Conservation (phyloP, 2,329 filamentous ascomycete genomes). For the Pleochaeta shiraiana region DNA sequence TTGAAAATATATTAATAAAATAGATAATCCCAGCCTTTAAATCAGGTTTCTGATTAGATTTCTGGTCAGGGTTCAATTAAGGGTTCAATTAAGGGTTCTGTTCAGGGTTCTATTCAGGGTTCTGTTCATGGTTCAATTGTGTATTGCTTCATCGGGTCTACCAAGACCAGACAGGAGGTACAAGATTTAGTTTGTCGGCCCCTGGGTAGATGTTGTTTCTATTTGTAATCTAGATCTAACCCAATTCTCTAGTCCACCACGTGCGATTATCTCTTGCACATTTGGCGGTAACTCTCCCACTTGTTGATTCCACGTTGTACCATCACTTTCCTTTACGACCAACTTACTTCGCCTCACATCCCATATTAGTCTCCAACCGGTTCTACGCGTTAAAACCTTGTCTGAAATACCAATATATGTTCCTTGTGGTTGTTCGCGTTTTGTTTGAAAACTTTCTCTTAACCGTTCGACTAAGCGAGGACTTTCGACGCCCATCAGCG, state of each 20-base stretch:
- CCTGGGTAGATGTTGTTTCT: no score
- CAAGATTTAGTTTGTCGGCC: no score
- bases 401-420: constrained; percentile 9
- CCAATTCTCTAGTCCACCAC: constrained; percentile 64
- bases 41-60: no score
- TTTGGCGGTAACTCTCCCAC: constrained; percentile 69
- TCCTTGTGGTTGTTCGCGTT: constrained; percentile 17
- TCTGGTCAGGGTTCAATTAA: no score
- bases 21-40: no score
- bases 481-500: constrained; percentile 48
- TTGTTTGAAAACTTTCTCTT: constrained; percentile 23
- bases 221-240: constrained; percentile 22
- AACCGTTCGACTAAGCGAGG: constrained; percentile 43
- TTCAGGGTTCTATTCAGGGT: no score
- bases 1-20: no score
- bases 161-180: no score
- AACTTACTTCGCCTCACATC: constrained; percentile 54
- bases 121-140: no score
- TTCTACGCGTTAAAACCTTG: constrained; percentile 44
- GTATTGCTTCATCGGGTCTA: no score
- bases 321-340: constrained; percentile 44
- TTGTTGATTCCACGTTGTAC: constrained; percentile 54
- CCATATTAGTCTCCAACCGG: constrained; percentile 69
- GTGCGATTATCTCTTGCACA: constrained; percentile 66
- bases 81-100: no score